Evolutionary conservation across 2,329 filamentous ascomycete species (phyloP), one percentile per base, ranked within the genome.

Genomic region (Penicillium corylophilum): DNA sequence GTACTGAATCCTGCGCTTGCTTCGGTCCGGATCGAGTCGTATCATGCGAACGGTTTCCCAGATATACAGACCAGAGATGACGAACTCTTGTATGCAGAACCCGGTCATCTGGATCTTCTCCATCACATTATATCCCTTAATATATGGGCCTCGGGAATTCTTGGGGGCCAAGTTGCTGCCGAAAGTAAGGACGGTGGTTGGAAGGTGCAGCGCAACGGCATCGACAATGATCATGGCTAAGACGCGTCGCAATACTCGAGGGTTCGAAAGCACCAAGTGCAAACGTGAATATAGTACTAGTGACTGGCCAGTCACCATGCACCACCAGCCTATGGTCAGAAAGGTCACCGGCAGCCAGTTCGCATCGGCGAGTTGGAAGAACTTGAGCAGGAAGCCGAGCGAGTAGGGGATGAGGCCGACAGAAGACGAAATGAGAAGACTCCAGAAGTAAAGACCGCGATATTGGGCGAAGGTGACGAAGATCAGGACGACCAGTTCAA

Each of bases 71-170:
- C 71, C 70, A 1, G 79, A 82, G 44, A 83, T 74, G 54, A 81
- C 71, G 45, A 78, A 72, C 51, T 83, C 81, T 58, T 83, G 81
- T 12, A 82, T 48, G 57, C 78, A 82, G 60, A 83, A 83, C 7
- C 79, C 71, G 5, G 78, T 79, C 63, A 83, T 77, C 60, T 83
- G 79, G 16, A 83, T 73, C 62, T 79, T 79, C 56, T 83, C 81
- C 69, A 80, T 75, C 29, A 76, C 61, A 39, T 74, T 72, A 61
- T 77, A 78, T 6, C 69, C 73, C 3, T 49, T 51, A 16, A 67
- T 63, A 52, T 69, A 76, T 12, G 51, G 46, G 15, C 10, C 8
- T 15, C 46, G 38, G 31, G 49, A 22, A 5, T 38, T 51, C 13
- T 56, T 39, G 20, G 47, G 23, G 13, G 57, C 59, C n/a, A 72